Percentiles rank a stretch among this genome's conserved stretches.
Evolutionary conservation across 352 stramenopile genomes (phyloP).

Genomic region (Phytophthora uliginosa): DNA sequence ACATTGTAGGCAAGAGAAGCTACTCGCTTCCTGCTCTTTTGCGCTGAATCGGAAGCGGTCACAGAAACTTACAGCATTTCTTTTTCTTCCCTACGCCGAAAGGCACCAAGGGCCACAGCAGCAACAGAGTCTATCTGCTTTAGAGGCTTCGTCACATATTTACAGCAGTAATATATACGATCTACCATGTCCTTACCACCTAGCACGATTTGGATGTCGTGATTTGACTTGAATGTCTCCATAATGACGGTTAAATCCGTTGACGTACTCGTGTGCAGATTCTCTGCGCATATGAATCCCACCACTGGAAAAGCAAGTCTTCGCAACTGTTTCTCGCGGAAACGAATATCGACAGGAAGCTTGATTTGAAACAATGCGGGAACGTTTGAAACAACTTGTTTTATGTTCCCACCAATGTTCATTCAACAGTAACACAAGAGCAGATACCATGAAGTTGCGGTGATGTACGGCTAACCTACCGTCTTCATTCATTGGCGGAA

Average conservation of each 20-base stretch:
- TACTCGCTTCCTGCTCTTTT: not conserved
- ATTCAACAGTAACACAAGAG: too few relatives aligned
- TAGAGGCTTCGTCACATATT: slow-evolving; percentile 16
- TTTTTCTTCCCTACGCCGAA: not conserved
- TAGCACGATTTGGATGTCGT: slow-evolving; percentile 2
- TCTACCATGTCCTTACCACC: not conserved
- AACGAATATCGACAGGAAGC: too few relatives aligned
- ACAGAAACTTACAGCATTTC: not conserved
- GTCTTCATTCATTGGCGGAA: too few relatives aligned
- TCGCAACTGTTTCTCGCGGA: too few relatives aligned
- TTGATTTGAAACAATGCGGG: too few relatives aligned
- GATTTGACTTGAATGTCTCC: slow-evolving; percentile 13
- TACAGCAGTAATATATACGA: slow-evolving; percentile 5
- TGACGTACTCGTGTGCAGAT: slow-evolving; percentile 5
- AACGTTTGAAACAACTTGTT: too few relatives aligned
- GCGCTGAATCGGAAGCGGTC: not conserved
- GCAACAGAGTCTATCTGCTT: slow-evolving; percentile 12
- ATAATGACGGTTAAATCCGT: slow-evolving; percentile 16
- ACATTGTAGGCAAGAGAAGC: not conserved
- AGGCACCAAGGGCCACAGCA: not conserved
- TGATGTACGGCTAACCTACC: too few relatives aligned
- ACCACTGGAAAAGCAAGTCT: too few relatives aligned
- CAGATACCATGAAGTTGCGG: too few relatives aligned
- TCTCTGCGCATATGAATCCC: too few relatives aligned
- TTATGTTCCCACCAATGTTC: too few relatives aligned